Evolutionary conservation across 2,329 filamentous ascomycete genomes (phyloP).

Genomic region (Penicillium sp.): DNA sequence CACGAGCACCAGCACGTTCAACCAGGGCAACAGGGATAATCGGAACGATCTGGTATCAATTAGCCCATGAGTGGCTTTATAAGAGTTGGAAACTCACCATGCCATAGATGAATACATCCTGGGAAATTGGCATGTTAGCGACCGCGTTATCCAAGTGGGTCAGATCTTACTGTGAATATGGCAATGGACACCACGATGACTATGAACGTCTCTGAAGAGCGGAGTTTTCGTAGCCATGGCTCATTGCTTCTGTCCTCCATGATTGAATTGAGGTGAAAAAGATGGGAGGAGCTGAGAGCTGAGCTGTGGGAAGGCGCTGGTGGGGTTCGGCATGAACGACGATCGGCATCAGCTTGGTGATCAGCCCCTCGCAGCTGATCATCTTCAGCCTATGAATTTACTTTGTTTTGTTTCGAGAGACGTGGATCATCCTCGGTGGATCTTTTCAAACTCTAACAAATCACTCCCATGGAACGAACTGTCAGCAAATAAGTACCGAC

Average conservation of each 20-base stretch:
- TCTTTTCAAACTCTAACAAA: too few relatives aligned
- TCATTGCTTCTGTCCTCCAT: neutral
- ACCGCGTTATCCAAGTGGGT: neutral
- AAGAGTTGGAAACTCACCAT: constrained; percentile 21
- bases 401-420: too few relatives aligned
- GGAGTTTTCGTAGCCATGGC: constrained; percentile 27
- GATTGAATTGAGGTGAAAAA: neutral
- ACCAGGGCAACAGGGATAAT: constrained; percentile 63
- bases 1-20: constrained; percentile 25
- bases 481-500: too few relatives aligned
- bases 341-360: neutral
- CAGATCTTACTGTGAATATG: constrained; percentile 38
- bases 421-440: too few relatives aligned
- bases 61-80: neutral
- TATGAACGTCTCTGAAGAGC: constrained; percentile 40
- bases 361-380: neutral
- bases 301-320: neutral
- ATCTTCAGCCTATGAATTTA: too few relatives aligned
- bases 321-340: constrained; percentile 3
- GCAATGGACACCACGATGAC: constrained; percentile 37
- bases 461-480: too few relatives aligned
- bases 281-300: neutral
- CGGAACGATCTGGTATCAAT: constrained; percentile 52
- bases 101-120: constrained; percentile 42
- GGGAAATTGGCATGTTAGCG: neutral